Conservation (phyloP, 176 grass and related monocot genomes). For the Musa troglodytarum region DNA sequence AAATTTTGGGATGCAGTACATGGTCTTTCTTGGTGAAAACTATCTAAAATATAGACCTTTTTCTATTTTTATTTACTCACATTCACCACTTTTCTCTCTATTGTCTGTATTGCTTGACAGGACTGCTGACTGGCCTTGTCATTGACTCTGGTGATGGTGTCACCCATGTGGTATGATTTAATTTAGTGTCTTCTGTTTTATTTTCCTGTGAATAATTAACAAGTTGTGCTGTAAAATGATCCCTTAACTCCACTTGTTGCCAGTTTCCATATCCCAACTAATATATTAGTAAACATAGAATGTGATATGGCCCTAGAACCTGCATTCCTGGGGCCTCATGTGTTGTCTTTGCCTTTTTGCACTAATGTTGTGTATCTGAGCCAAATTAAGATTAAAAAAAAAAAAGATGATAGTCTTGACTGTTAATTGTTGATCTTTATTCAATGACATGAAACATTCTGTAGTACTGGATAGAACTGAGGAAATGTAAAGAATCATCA, state of each 20-base stretch:
- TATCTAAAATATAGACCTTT: background rate
- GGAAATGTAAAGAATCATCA: too few relatives aligned
- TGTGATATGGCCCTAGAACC: too few relatives aligned
- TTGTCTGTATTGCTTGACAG: constrained; percentile 27
- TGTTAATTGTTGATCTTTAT: too few relatives aligned
- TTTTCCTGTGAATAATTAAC: background rate
- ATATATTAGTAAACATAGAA: too few relatives aligned
- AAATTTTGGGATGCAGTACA: background rate
- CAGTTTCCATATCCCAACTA: too few relatives aligned
- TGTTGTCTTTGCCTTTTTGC: too few relatives aligned
- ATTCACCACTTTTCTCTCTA: constrained; percentile 4
- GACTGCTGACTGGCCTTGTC: constrained; percentile 90
- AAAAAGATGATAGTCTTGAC: too few relatives aligned
- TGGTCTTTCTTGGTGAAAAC: background rate
- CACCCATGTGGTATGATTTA: constrained; percentile 75
- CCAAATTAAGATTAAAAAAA: too few relatives aligned
- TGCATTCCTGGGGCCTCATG: too few relatives aligned
- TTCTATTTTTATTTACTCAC: background rate
- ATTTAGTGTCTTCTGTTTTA: background rate
- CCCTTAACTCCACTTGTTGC: background rate
- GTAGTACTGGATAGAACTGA: too few relatives aligned
- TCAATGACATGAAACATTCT: too few relatives aligned
- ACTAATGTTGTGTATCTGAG: too few relatives aligned
- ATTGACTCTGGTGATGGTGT: constrained; percentile 95
- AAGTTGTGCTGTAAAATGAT: background rate